Evolutionary conservation across 768 basidiomycete species (phyloP).

Genomic region (Boletellus sp.): DNA sequence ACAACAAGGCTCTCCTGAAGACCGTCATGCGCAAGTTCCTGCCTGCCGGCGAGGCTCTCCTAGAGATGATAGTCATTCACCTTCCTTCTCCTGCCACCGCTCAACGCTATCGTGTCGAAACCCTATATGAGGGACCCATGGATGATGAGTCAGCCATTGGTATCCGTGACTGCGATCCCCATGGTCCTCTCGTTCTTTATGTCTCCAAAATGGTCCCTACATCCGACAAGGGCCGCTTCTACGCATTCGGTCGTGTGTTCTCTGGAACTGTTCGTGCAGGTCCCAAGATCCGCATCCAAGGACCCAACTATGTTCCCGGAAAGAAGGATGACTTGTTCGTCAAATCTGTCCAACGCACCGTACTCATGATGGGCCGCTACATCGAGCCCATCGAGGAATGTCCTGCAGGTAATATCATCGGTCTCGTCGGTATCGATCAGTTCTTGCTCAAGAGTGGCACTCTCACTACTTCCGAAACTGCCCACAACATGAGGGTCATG

Average conservation of each 20-base stretch:
- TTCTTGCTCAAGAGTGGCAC: slow-evolving; percentile 99
- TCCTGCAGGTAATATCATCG: slow-evolving; percentile 96
- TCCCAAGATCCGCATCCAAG: slow-evolving; percentile 99
- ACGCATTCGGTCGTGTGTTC: slow-evolving; percentile 99
- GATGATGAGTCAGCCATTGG: slow-evolving; percentile 99
- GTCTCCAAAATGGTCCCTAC: slow-evolving; percentile 99
- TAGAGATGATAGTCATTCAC: slow-evolving; percentile 99
- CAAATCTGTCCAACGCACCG: slow-evolving; percentile 97
- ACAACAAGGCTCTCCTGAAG: slow-evolving; percentile 95
- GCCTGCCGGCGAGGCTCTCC: slow-evolving; percentile 94
- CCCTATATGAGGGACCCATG: slow-evolving; percentile 99
- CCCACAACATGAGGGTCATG: slow-evolving; percentile 99
- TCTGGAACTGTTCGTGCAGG: slow-evolving; percentile 96
- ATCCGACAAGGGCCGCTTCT: slow-evolving; percentile 99
- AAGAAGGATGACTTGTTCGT: slow-evolving; percentile 98
- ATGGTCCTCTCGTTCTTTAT: slow-evolving; percentile 94
- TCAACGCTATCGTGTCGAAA: slow-evolving; percentile 98
- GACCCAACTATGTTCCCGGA: slow-evolving; percentile 97
- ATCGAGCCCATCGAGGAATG: slow-evolving; percentile 99
- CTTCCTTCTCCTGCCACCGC: slow-evolving; percentile 96
- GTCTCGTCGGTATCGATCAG: slow-evolving; percentile 99
- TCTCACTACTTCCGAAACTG: slow-evolving; percentile 94
- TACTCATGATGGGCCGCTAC: slow-evolving; percentile 99
- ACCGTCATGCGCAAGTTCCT: slow-evolving; percentile 99
- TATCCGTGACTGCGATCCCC: slow-evolving; percentile 97